Percentiles rank a stretch among this genome's conserved stretches.
Conservation (phyloP, 345 rosid species). For the Sonneratia alba region DNA sequence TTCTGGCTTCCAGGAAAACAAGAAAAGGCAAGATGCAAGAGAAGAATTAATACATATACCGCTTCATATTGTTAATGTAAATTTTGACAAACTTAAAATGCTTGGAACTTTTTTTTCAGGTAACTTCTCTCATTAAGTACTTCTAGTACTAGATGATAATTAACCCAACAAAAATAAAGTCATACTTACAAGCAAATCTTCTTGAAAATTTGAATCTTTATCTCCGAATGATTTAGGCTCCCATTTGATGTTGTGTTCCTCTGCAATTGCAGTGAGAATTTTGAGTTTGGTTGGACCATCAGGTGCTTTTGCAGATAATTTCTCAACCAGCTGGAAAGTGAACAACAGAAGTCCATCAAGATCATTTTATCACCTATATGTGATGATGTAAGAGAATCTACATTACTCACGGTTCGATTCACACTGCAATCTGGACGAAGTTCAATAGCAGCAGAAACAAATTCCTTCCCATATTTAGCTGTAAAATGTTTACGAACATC, state of each 20-base stretch:
- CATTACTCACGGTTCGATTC: conserved; percentile 58
- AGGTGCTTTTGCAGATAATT: conserved; percentile 71
- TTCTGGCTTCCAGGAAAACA: conserved; percentile 30
- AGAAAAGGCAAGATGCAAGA: background rate
- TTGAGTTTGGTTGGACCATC: conserved; percentile 71
- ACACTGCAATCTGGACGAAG: conserved; percentile 83
- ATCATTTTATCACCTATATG: conserved; percentile 2
- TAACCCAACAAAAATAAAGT: background rate
- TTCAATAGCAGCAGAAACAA: conserved; percentile 58
- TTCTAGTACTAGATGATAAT: background rate
- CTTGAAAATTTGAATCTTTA: conserved; percentile 36
- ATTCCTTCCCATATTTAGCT: conserved; percentile 88
- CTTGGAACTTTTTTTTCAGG: background rate
- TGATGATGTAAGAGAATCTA: background rate
- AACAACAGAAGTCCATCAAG: background rate
- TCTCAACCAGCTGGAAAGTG: conserved; percentile 59
- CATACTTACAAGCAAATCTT: conserved; percentile 45
- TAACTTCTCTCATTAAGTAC: background rate
- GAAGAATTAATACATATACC: conserved; percentile 8
- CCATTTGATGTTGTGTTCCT: conserved; percentile 74
- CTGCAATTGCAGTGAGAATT: conserved; percentile 64
- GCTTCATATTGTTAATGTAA: background rate
- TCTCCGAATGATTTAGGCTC: conserved; percentile 52
- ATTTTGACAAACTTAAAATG: background rate
- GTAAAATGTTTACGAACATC: conserved; percentile 64